A percentile compares a stretch with the other conserved stretches of the same genome.
Evolutionary conservation across 2,329 filamentous ascomycete species (phyloP).

Genomic region (Ramularia endophylla): DNA sequence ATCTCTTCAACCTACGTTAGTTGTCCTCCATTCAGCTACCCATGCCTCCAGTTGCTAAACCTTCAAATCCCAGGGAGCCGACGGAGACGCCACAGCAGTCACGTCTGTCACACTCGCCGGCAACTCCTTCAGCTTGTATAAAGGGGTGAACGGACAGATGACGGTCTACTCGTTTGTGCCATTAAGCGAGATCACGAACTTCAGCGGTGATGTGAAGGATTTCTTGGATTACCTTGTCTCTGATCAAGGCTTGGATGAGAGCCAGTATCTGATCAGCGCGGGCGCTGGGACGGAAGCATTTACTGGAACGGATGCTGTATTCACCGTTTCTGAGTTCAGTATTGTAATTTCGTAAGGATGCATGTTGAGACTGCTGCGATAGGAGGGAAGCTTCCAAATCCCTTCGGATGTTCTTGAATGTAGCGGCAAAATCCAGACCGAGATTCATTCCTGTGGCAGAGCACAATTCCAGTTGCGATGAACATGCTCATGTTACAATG

Average conservation of each 20-base stretch:
- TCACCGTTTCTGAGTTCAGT: constrained; percentile 8
- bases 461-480: too few species aligned
- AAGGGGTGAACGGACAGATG: constrained; percentile 51
- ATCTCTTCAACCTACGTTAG: constrained; percentile 50
- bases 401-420: too few species aligned
- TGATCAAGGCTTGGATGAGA: constrained; percentile 42
- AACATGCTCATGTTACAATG: too few species aligned
- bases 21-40: too few species aligned
- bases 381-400: too few species aligned
- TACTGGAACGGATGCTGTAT: constrained; percentile 4
- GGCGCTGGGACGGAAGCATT: constrained; percentile 9
- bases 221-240: constrained; percentile 53
- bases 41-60: too few species aligned
- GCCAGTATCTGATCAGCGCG: constrained; percentile 46
- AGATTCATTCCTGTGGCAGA: too few species aligned
- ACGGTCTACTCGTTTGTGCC: constrained; percentile 57
- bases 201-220: constrained; percentile 50
- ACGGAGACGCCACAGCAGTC: constrained; percentile 32
- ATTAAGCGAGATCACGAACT: constrained; percentile 40
- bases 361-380: too few species aligned
- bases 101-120: constrained; percentile 51
- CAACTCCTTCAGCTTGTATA: constrained; percentile 51
- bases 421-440: too few species aligned
- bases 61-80: constrained; percentile 2
- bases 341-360: too few species aligned